Evolutionary conservation across 2,329 filamentous ascomycete species (phyloP).

Genomic region (Paecilomyces sp.): DNA sequence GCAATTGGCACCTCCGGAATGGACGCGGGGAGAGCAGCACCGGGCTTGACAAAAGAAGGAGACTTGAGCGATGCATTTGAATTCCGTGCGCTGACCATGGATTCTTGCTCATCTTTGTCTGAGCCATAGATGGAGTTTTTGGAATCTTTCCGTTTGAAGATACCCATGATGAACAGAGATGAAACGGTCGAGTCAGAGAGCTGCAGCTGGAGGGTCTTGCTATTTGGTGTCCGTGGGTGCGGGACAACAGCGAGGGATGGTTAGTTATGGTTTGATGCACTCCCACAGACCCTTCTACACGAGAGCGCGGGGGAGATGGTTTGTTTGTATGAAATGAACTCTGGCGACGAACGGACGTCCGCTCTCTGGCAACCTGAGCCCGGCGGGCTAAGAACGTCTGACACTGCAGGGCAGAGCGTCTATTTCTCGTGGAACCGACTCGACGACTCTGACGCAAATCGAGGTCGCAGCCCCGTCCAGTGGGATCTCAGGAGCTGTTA

Average conservation of each 20-base stretch:
- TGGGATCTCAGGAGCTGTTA: background rate
- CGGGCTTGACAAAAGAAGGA: slow-evolving; percentile 39
- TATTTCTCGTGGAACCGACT: background rate
- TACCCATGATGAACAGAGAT: slow-evolving; percentile 29
- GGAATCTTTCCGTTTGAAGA: slow-evolving; percentile 42
- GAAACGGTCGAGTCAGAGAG: background rate
- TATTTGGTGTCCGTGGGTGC: background rate
- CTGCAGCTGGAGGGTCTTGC: background rate
- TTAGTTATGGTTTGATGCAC: background rate
- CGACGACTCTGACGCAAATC: background rate
- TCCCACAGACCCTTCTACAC: background rate
- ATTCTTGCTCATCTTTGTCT: slow-evolving; percentile 34
- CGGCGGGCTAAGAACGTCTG: background rate
- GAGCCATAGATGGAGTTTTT: slow-evolving; percentile 26
- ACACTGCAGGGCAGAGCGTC: background rate
- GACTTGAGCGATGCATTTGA: slow-evolving; percentile 45
- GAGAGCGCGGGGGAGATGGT: background rate
- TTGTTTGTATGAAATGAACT: background rate
- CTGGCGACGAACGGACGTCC: background rate
- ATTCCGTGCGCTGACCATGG: slow-evolving; percentile 32
- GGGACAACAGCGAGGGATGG: background rate
- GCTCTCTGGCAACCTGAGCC: background rate
- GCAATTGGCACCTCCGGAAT: slow-evolving; percentile 75
- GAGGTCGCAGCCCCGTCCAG: background rate
- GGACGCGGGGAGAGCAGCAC: slow-evolving; percentile 37